Percentiles rank a stretch among this genome's conserved stretches.
Evolutionary conservation across 768 basidiomycete genomes (phyloP).

Genomic region (Auricularia sp.): DNA sequence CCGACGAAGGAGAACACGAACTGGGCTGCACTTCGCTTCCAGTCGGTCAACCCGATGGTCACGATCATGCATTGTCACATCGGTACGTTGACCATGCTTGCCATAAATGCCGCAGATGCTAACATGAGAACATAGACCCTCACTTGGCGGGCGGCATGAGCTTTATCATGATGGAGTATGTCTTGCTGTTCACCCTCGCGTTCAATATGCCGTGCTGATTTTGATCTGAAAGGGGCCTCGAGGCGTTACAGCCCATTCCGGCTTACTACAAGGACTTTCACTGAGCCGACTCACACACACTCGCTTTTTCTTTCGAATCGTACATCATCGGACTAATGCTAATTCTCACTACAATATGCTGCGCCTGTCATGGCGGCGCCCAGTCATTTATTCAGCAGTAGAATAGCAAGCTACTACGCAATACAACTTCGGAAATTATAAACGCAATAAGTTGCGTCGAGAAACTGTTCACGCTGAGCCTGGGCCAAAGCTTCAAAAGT

Average conservation of each 20-base stretch:
- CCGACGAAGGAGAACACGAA: neutral
- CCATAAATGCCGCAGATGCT: neutral
- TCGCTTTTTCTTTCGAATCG: no score
- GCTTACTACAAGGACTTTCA: neutral
- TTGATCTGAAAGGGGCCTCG: neutral
- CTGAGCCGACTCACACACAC: neutral
- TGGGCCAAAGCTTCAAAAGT: no score
- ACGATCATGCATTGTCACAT: neutral
- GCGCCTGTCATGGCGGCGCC: no score
- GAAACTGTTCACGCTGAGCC: no score
- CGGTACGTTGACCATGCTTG: neutral
- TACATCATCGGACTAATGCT: no score
- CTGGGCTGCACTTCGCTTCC: neutral
- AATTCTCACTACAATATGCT: no score
- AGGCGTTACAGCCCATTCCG: neutral
- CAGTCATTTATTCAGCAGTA: no score
- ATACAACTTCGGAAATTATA: no score
- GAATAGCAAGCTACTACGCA: no score
- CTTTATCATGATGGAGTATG: neutral
- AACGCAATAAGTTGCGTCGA: no score
- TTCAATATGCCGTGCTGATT: neutral
- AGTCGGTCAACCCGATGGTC: neutral
- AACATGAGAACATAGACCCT: neutral
- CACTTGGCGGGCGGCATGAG: neutral
- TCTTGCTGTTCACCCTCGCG: neutral